Percentiles rank a stretch among this genome's conserved stretches.
Evolutionary conservation across 2,329 filamentous ascomycete species (phyloP).

Genomic region (Stachybotrys elegans): DNA sequence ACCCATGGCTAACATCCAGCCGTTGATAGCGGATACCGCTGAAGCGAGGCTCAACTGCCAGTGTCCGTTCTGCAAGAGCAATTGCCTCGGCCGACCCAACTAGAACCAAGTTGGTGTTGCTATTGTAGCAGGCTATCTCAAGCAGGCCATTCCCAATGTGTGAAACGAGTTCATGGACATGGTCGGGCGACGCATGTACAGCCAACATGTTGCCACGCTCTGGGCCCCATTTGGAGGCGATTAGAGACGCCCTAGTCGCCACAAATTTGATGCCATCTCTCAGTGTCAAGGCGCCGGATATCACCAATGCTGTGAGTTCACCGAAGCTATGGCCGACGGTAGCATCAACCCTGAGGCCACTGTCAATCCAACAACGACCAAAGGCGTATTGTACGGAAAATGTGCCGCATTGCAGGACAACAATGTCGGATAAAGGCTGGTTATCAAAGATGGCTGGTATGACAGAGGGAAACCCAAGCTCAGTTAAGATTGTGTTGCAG

Average conservation of each 20-base stretch:
- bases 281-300: neutral
- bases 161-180: neutral
- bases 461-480: neutral
- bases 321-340: constrained; percentile 1
- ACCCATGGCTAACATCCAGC: neutral
- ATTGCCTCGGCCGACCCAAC: neutral
- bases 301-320: constrained; percentile 1
- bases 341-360: neutral
- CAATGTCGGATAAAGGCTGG: neutral
- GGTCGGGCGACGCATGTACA: neutral
- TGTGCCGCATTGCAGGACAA: neutral
- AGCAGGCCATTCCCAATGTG: neutral
- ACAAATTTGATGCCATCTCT: neutral
- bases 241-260: neutral
- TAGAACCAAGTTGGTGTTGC: neutral
- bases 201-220: neutral
- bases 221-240: neutral
- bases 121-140: constrained; percentile 1
- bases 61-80: neutral
- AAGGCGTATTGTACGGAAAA: neutral
- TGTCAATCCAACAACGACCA: neutral
- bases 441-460: neutral
- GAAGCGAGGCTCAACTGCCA: neutral
- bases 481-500: neutral
- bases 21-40: neutral